Percentiles rank a stretch among this genome's conserved stretches.
Conservation (phyloP, 2,329 filamentous ascomycete genomes). For the Geoglossum cookeanum region DNA sequence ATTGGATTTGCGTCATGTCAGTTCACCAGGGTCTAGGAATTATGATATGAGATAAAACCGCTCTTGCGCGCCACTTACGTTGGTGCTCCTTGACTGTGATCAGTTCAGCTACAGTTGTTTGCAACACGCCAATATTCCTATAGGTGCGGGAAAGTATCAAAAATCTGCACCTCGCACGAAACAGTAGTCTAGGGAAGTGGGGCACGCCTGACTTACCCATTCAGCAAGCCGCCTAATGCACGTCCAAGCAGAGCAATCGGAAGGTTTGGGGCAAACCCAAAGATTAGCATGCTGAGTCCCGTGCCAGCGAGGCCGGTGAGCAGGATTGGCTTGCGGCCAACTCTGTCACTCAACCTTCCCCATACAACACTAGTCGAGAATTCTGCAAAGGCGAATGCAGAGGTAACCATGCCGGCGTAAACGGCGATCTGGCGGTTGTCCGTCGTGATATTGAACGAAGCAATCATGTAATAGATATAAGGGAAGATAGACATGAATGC, state of each 20-base stretch:
- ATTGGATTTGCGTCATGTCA: not conserved
- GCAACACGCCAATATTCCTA: constrained; percentile 83
- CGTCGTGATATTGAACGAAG: constrained; percentile 70
- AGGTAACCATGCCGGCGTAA: constrained; percentile 91
- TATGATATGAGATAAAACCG: not conserved
- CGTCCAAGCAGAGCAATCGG: constrained; percentile 70
- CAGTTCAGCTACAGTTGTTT: constrained; percentile 87
- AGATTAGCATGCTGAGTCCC: constrained; percentile 76
- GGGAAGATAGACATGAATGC: constrained; percentile 99
- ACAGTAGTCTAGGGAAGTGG: not conserved
- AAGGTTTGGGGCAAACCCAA: constrained; percentile 74
- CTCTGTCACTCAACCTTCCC: constrained; percentile 78
- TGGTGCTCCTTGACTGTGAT: constrained; percentile 88
- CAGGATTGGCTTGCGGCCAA: constrained; percentile 84
- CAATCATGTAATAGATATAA: constrained; percentile 95
- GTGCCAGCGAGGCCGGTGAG: constrained; percentile 81
- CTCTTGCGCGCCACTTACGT: constrained; percentile 35
- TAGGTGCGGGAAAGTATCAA: constrained; percentile 14
- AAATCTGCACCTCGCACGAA: constrained; percentile 3
- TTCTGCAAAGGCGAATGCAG: constrained; percentile 87
- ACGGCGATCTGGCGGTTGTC: constrained; percentile 66
- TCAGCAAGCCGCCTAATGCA: constrained; percentile 75
- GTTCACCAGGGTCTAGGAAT: not conserved
- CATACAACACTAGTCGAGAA: constrained; percentile 85
- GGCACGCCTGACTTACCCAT: constrained; percentile 44